Evolutionary conservation across 768 basidiomycete species (phyloP).

Genomic region (Pleurotus djamor): DNA sequence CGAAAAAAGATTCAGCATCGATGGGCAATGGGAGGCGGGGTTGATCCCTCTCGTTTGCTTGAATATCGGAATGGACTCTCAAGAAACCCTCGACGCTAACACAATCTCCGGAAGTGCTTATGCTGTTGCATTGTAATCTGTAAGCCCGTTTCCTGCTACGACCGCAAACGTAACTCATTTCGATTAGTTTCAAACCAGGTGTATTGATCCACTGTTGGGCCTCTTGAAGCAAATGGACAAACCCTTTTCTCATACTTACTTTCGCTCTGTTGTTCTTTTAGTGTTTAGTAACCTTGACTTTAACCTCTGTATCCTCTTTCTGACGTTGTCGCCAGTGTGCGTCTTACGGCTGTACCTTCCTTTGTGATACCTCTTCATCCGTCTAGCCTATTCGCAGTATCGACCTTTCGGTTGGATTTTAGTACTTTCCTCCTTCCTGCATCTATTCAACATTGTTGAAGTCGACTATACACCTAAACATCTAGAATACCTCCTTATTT

Average conservation of each 20-base stretch:
- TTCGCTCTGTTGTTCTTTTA: background rate
- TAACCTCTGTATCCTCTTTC: background rate
- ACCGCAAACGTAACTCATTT: too few relatives aligned
- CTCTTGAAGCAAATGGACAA: background rate
- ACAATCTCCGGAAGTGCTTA: background rate
- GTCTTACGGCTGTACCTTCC: background rate
- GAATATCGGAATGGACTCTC: constrained; percentile 8
- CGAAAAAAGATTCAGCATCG: constrained; percentile 34
- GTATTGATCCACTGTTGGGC: background rate
- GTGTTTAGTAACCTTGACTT: background rate
- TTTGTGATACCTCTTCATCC: background rate
- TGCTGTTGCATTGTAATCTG: background rate
- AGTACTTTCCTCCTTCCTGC: background rate
- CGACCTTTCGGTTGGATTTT: background rate
- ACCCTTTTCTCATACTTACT: background rate
- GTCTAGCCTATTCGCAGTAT: background rate
- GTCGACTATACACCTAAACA: background rate
- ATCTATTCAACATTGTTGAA: background rate
- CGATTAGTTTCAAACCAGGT: background rate
- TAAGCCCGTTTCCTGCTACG: background rate
- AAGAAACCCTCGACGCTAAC: background rate
- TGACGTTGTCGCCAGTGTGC: background rate
- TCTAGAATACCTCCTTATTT: background rate
- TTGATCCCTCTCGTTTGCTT: constrained; percentile 74
- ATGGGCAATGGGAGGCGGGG: constrained; percentile 34